These are phyloP conservation scores for Botrytis squamosa DNA, from an alignment of 2,329 filamentous ascomycete species.

Conservation along the genomic window DNA sequence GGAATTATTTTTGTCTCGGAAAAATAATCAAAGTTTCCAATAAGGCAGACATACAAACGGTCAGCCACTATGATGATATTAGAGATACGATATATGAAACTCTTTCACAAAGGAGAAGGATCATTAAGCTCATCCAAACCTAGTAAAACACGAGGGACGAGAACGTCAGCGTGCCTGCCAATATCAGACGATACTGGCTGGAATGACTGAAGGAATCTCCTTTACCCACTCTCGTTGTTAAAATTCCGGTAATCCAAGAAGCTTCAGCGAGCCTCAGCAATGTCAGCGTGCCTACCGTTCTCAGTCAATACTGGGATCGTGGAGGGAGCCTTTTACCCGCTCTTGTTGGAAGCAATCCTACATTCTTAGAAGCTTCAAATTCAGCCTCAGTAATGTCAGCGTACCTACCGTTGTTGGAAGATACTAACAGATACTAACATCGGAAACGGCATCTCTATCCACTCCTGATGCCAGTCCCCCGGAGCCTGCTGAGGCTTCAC, in stretches of 20 bases:
- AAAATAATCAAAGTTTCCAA: not conserved
- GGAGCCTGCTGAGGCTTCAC: not conserved
- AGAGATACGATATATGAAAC: conserved; percentile 1
- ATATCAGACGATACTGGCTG: not conserved
- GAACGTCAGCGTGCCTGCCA: not conserved
- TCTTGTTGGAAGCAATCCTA: not conserved
- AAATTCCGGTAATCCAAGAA: not conserved
- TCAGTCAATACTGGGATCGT: not conserved
- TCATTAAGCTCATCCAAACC: conserved; percentile 16
- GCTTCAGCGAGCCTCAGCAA: conserved; percentile 5
- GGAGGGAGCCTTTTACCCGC: not conserved
- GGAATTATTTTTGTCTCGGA: not conserved
- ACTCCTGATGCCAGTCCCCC: not conserved
- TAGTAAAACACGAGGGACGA: not conserved
- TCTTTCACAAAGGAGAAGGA: not conserved
- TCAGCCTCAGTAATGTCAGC: not conserved
- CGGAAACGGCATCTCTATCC: not conserved
- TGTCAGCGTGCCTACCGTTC: not conserved
- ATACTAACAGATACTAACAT: not conserved
- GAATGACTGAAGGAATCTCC: conserved; percentile 1
- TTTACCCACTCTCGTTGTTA: not conserved
- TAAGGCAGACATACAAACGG: conserved; percentile 17
- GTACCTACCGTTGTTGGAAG: not conserved
- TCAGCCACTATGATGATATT: not conserved
- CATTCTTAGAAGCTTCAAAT: not conserved